Base-by-base conservation (phyloP, 768 basidiomycete species). In the Suillus sp. region DNA sequence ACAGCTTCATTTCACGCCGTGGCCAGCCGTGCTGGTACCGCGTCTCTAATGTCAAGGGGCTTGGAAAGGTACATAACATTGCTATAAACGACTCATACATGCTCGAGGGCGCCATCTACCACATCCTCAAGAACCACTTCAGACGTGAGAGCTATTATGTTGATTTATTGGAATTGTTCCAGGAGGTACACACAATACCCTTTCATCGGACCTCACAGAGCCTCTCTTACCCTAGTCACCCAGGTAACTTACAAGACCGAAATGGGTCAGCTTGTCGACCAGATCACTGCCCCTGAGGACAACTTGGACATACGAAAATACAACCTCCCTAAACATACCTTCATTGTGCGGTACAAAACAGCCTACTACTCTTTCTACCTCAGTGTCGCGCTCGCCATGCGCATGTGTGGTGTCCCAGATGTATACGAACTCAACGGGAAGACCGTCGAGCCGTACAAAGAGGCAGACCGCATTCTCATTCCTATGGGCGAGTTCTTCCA, bases 361-460 rank as follows among this genome's bases (percentile, higher is more conserved):
- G 93, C 96, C 0, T 96, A 86, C 79, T 99, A 99, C 79, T 97
- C 94, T 34, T 99, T 99, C 85, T 97, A 98, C 80, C 93, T 99
- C 66, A 95, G 97, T 58, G 94, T 99, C 66, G 97, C 96, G 25
- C 88, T 95, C 65, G 95, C 95, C 16, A 89, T 99, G 88, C 85
- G 89, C 76, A 81, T 95, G 75, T 84, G 83, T 68, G 79, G 80
- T 55, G 83, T 93, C 60, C 86, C 90, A 8, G 79, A 79, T 45
- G 73, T 78, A 38, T 83, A 86, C 70, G 72, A 67, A 30, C 68
- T 79, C 18, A 62, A 68, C 63, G 80, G 80, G 57, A 72, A 77
- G 67, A 77, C 66, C 27, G 77, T 81, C 9, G 79, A 82, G 53
- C 86, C 90, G 5, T 96, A 92, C 81, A 84, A 88, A 51, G 74